Evolutionary conservation across 1,284 basidiomycete genomes (phyloP), one percentile per base, ranked within the genome.

Genomic region (Coriolopsis trogii): DNA sequence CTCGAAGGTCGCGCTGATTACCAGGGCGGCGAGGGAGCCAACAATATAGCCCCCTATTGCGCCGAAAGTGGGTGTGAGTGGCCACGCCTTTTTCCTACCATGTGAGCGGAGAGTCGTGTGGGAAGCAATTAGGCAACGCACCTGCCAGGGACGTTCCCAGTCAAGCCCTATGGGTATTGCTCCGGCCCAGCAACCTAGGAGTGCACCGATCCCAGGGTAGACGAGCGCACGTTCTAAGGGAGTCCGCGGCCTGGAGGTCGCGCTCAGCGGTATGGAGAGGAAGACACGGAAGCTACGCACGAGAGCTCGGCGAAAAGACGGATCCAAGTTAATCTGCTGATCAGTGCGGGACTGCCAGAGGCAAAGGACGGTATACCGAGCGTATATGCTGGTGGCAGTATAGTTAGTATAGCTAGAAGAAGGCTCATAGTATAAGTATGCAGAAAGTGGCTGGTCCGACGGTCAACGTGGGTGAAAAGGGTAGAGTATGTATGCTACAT

Each of bases 131-230:
- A 37, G 24, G 45, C 23, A 16, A 42, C 81, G 51, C 48, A 91
- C 93, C 86, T 97, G 95, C 94, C 94, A 97, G 9, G 93, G 91
- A 42, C 93, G 79, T 67, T 95, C 94, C 95, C 95, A 98, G 70
- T 98, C 95, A 7, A 98, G 82, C 0, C 92, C 88, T 47, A 94
- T 85, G 0, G 91, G 90, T 36, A 94, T 76, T 3, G 81, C 84
- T 15, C 93, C 93, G 6, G 81, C 39, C 93, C 93, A 96, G 33
- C 81, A 78, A 6, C 93, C 93, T 12, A 87, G 21, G 18, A 88
- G 60, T 2, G 89, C 74, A n/a, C 91, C 91, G 16, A 87, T 62
- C 3, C 81, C 77, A 9, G 95, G 91, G 61, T 89, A 93, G n/a
- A 93, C 79, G 20, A 95, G 67, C 0, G 86, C 82, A 45, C 87